Evolutionary conservation across 139 green algal species (phyloP).

Genomic region (Volvox reticuliferus): DNA sequence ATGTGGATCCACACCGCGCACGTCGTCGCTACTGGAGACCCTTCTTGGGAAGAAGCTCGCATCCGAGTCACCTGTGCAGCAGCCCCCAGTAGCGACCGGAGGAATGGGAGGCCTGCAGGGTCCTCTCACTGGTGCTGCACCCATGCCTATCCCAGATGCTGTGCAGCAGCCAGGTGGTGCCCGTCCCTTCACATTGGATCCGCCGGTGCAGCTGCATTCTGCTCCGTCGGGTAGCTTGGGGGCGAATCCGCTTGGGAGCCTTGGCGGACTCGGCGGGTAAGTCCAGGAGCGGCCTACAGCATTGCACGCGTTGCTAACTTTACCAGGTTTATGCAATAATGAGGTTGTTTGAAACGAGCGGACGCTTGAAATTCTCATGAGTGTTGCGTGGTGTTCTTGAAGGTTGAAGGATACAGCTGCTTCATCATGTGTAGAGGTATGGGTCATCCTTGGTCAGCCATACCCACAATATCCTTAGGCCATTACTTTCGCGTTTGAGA

Average conservation of each 20-base stretch:
- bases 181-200: slow-evolving; percentile 39
- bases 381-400: too few relatives aligned
- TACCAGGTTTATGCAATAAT: too few relatives aligned
- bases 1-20: not conserved
- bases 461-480: too few relatives aligned
- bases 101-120: not conserved
- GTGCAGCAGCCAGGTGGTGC: not conserved
- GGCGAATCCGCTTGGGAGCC: not conserved
- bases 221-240: slow-evolving; percentile 11
- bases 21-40: slow-evolving; percentile 37
- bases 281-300: not conserved
- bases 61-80: not conserved
- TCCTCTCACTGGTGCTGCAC: not conserved
- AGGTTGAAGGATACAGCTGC: too few relatives aligned
- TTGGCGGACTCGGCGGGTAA: slow-evolving; percentile 25
- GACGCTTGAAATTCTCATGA: too few relatives aligned
- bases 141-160: not conserved
- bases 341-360: too few relatives aligned
- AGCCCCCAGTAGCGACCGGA: not conserved
- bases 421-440: too few relatives aligned
- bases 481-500: too few relatives aligned
- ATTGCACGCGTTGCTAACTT: too few relatives aligned
- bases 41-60: slow-evolving; percentile 35
- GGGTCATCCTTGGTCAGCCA: too few relatives aligned
- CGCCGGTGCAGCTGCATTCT: slow-evolving; percentile 12